These are phyloP conservation scores for Physcomitrium patens DNA, from an alignment of 225 moss, liverwort and hornwort genomes.

Conservation along the genomic window DNA sequence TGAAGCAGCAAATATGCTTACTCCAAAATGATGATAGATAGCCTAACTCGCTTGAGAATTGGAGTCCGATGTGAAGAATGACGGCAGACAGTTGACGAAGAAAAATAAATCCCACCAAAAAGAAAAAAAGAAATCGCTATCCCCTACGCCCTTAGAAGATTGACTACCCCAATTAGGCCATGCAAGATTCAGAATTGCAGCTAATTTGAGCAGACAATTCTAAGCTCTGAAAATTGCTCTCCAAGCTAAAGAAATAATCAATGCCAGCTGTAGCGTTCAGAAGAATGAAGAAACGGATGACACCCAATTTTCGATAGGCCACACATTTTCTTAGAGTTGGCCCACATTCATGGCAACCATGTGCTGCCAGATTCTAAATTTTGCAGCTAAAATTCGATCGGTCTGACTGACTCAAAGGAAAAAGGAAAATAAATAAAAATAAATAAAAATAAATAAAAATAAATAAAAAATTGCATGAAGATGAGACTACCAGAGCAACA, in stretches of 20 bases:
- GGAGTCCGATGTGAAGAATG: background rate
- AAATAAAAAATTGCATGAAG: too few species aligned
- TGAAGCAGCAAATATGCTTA: too few species aligned
- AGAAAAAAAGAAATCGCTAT: background rate
- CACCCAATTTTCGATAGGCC: constrained; percentile 8
- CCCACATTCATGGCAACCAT: background rate
- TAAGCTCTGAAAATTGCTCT: background rate
- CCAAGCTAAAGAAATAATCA: constrained; percentile 5
- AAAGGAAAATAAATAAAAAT: too few species aligned
- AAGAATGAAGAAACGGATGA: background rate
- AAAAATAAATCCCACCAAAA: background rate
- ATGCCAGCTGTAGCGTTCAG: background rate
- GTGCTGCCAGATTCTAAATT: background rate
- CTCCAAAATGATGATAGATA: too few species aligned
- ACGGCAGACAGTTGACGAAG: background rate
- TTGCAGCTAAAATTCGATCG: background rate
- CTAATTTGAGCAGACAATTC: too few species aligned
- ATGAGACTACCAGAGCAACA: background rate
- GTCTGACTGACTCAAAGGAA: too few species aligned
- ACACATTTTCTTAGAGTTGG: constrained; percentile 3
- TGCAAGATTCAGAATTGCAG: background rate
- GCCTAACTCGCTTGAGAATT: background rate
- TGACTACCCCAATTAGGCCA: background rate
- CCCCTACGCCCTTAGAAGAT: background rate
- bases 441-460: too few species aligned